These are phyloP conservation scores for Arthroderma uncinatum DNA, from an alignment of 2,329 filamentous ascomycete species.

Conservation along the genomic window DNA sequence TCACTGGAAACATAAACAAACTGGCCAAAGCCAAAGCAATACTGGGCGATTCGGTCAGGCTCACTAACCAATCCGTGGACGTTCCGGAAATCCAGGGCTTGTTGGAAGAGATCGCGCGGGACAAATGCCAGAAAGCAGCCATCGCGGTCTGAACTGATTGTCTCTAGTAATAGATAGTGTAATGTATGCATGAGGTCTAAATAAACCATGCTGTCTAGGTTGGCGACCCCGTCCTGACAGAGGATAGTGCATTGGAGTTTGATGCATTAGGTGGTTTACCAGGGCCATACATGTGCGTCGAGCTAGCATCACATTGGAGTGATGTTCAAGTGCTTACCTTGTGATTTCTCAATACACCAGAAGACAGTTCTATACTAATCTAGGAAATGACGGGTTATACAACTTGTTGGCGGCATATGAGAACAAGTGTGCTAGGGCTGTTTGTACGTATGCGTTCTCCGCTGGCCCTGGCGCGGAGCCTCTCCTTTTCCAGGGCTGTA, in stretches of 20 bases:
- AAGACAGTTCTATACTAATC: slow-evolving; percentile 80
- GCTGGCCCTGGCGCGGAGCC: slow-evolving; percentile 73
- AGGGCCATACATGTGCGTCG: slow-evolving; percentile 80
- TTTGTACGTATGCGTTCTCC: slow-evolving; percentile 92
- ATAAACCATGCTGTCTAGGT: slow-evolving; percentile 42
- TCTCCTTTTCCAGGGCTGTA: slow-evolving; percentile 83
- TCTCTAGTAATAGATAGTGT: background rate
- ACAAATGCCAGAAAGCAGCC: slow-evolving; percentile 77
- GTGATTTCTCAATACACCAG: slow-evolving; percentile 36
- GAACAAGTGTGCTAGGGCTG: slow-evolving; percentile 85
- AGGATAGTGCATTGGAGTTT: slow-evolving; percentile 93
- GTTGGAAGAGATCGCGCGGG: slow-evolving; percentile 77
- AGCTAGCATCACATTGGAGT: background rate
- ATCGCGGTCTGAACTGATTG: slow-evolving; percentile 48
- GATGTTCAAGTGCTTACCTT: background rate
- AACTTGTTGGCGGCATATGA: slow-evolving; percentile 79
- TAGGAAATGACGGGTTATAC: slow-evolving; percentile 78
- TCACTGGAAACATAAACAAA: slow-evolving; percentile 94
- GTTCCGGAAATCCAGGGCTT: slow-evolving; percentile 83
- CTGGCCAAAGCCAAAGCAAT: slow-evolving; percentile 81
- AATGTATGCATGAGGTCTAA: background rate
- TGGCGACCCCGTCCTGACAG: slow-evolving; percentile 77
- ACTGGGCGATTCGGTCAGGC: slow-evolving; percentile 58
- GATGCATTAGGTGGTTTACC: slow-evolving; percentile 78
- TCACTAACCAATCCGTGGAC: slow-evolving; percentile 65